phyloP scores from a whole-genome alignment of 345 rosid genomes.

The Eucalyptus dawsonii region DNA sequence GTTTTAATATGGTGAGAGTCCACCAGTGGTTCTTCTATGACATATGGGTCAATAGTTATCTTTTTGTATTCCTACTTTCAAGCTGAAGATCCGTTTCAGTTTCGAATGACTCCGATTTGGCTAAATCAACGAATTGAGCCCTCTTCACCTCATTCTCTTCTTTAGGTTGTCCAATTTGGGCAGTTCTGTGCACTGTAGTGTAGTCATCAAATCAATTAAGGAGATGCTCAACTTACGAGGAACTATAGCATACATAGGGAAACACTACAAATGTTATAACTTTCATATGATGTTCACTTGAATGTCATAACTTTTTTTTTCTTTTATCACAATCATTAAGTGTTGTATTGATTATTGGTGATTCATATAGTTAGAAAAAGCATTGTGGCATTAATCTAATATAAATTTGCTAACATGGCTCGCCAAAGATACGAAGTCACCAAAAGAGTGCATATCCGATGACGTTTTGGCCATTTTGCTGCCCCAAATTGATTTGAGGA shows the following conservation, averaged over 20 bases:
- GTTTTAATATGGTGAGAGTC: background rate
- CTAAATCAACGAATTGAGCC: background rate
- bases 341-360: too few species aligned
- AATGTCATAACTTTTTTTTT: too few species aligned
- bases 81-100: background rate
- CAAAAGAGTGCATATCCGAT: background rate
- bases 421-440: background rate
- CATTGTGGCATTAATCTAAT: background rate
- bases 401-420: background rate
- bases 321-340: too few species aligned
- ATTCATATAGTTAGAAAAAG: background rate
- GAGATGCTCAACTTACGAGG: background rate
- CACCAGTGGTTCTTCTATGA: accelerated
- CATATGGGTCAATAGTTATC: background rate
- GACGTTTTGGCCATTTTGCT: background rate
- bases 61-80: background rate
- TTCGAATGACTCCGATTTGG: background rate
- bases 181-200: background rate
- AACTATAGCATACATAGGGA: background rate
- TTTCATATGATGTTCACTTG: too few species aligned
- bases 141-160: background rate
- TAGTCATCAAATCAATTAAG: background rate
- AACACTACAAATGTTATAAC: too few species aligned
- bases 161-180: background rate
- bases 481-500: background rate